Base-by-base conservation (phyloP, 345 rosid genomes). In the Barbarea vulgaris region DNA sequence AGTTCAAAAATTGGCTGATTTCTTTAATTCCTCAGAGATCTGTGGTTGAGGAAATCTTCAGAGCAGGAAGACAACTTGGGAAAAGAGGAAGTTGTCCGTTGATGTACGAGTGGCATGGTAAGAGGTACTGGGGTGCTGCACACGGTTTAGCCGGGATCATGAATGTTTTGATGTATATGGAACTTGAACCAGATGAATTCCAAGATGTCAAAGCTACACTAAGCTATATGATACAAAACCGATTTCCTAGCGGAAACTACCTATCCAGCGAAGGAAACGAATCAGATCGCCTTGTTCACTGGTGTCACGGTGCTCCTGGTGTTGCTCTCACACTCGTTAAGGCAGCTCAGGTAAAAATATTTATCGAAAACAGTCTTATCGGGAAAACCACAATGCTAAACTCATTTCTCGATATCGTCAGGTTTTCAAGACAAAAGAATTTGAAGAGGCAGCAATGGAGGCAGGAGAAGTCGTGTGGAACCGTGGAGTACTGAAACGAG, bases 241-340 rank as follows among this genome's bases (percentile, higher is more conserved):
- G 81, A 7, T 83, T 87, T 51, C 82, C 87, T 0, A 79, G 89
- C 19, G 89, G 89, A 47, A 87, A 89, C 70, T 87, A 87, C 82
- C 85, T 59, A 56, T 85, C 85, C 13, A 87, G 89, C 12, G 82
- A 86, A 83, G 78, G 81, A 63, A 88, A 57, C 13, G 70, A 80
- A 54, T 54, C 44, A 21, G 90, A 86, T 58, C 75, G 64, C 30
- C 89, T 87, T 51, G 89, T 89, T 57, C 96, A 89, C 58, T 87
- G 96, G 92, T 89, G 92, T 74, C 95, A 87, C 69, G 95, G 95
- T 4, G 90, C 92, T 71, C 81, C 92, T 50, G 92, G 95, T 56
- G 54, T 89, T 61, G 86, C 87, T 52, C 85, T 89, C 72, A 83
- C 96, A 54, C 87, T 86, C 34, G 85, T 68, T 17, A 89, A 86